Evolutionary conservation across 495 filamentous ascomycete genomes (phyloP), one percentile per base, ranked within the genome.

Genomic region (Entonaema liquescens): DNA sequence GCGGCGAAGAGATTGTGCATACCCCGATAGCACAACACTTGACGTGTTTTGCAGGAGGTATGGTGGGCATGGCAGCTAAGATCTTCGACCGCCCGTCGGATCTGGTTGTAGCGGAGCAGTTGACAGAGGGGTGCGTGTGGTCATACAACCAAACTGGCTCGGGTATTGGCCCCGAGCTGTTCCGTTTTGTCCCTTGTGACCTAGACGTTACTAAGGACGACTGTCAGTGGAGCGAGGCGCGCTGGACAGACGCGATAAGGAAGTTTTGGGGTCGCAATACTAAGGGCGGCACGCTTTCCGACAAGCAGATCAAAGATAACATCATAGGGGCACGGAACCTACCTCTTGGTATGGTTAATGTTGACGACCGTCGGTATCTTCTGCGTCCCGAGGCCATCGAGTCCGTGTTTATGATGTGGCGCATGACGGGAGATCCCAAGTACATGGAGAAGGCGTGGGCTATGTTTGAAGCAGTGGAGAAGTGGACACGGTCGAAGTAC

Each of bases 111-210:
- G 93, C 90, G 5, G 79, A 83, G 56, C 89, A 92, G 72, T 81
- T 97, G 17, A 92, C 92, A 0, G 91, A 95, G 62, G 93, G 92
- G 44, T 97, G 93, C 74, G 89, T 95, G n/a, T 97, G 91, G 93
- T 88, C 91, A 2, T 97, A 97, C 75, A 87, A 90, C 64, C 79
- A 84, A 26, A 92, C 90, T 3, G 58, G 62, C 19, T 90, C 90
- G 0, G 93, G 92, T 2, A 90, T 97, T 68, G 92, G 91, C 81
- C 93, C 93, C 1, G 93, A 97, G 77, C 78, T 81, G 12, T 94
- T 90, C 77, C 70, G 78, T 8, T 78, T 87, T 6, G 76, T 91
- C 12, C 82, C 84, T 5, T 95, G 92, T 73, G 82, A 86, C 33
- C 81, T 64, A 7, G 76, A 78, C 4, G 47, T 33, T 44, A 62